phyloP scores from a whole-genome alignment of 495 filamentous ascomycete species.

The Podospora didyma region DNA sequence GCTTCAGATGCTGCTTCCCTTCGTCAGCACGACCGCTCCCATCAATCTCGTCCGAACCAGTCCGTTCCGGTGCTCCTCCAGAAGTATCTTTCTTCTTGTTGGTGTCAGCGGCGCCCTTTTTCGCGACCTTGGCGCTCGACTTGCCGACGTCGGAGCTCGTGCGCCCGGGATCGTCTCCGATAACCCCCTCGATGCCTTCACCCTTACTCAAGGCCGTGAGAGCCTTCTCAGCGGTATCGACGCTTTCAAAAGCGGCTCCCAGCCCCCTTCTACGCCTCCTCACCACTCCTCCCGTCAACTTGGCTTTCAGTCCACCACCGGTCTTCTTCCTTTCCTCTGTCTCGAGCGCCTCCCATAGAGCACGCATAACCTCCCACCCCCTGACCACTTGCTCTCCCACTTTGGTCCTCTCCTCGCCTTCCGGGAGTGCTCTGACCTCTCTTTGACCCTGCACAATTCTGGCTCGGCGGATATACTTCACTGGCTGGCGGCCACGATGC shows the following conservation, averaged over 20 bases:
- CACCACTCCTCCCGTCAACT: conserved; percentile 4
- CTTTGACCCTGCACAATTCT: conserved; percentile 45
- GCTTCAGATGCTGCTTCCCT: too few species aligned
- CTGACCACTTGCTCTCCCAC: conserved; percentile 17
- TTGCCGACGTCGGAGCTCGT: not conserved
- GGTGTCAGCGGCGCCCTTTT: not conserved
- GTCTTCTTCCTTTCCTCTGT: conserved; percentile 29
- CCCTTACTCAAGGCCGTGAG: conserved; percentile 35
- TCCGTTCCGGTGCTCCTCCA: not conserved
- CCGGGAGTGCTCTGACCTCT: conserved; percentile 28
- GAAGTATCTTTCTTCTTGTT: not conserved
- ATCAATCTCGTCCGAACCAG: too few species aligned
- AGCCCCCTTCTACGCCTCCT: conserved; percentile 26
- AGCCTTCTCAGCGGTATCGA: conserved; percentile 36
- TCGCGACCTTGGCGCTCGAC: not conserved
- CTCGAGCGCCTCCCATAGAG: conserved; percentile 37
- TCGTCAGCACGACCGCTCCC: too few species aligned
- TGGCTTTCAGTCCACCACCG: conserved; percentile 18
- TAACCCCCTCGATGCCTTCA: conserved; percentile 25
- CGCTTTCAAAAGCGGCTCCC: conserved; percentile 44
- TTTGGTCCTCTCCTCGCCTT: not conserved
- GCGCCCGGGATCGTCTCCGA: conserved; percentile 8
- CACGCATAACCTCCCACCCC: conserved; percentile 42
- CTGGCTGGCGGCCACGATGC: conserved; percentile 42
- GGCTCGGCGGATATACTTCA: conserved; percentile 44